These are phyloP conservation scores for Rubroshorea leprosula DNA, from an alignment of 345 rosid species.

Conservation along the genomic window DNA sequence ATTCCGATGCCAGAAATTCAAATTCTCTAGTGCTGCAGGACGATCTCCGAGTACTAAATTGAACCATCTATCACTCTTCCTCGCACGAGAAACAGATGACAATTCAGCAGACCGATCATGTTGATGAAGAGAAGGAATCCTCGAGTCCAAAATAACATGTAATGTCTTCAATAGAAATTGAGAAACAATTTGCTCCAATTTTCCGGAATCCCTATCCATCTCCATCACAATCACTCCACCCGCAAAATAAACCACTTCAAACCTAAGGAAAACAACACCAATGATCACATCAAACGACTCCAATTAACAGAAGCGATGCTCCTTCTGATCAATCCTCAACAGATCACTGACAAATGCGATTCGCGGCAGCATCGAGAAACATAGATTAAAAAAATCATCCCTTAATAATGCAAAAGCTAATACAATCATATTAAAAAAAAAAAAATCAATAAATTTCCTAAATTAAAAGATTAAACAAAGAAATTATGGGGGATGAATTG, in stretches of 20 bases:
- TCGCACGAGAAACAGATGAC: conserved; percentile 34
- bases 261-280: background rate
- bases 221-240: conserved; percentile 14
- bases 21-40: conserved; percentile 58
- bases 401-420: background rate
- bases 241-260: conserved; percentile 1
- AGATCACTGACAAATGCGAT: too few species aligned
- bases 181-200: conserved; percentile 65
- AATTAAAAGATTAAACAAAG: background rate
- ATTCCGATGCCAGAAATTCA: conserved; percentile 72
- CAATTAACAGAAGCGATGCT: background rate
- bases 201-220: conserved; percentile 34
- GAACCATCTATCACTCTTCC: conserved; percentile 88
- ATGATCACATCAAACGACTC: background rate
- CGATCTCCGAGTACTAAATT: conserved; percentile 79
- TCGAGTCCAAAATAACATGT: conserved; percentile 65
- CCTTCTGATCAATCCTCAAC: background rate
- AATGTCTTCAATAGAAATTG: conserved; percentile 74
- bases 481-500: background rate
- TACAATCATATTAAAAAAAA: background rate
- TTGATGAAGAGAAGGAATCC: conserved; percentile 67
- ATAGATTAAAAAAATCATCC: background rate
- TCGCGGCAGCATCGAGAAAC: background rate
- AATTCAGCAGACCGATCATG: conserved; percentile 31
- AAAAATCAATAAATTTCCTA: background rate